Percentiles rank a stretch among this genome's conserved stretches.
phyloP scores from a whole-genome alignment of 2,329 filamentous ascomycete genomes.

The Apiospora kogelbergensis region DNA sequence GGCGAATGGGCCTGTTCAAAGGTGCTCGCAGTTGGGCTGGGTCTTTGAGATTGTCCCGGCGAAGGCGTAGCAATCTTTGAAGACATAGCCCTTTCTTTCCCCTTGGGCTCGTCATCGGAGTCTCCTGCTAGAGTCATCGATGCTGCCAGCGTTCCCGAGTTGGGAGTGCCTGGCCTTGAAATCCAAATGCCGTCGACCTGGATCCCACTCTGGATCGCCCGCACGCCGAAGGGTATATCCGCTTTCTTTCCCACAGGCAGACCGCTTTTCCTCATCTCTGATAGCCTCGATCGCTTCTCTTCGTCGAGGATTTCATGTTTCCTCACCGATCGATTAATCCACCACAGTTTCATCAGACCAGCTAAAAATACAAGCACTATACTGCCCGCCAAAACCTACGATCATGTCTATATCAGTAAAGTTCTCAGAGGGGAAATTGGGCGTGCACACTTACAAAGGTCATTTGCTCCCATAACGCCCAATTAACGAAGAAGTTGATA shows the following conservation, averaged over 20 bases:
- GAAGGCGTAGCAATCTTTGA: constrained; percentile 17
- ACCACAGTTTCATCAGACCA: constrained; percentile 68
- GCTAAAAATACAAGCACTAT: constrained; percentile 70
- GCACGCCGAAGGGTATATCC: constrained; percentile 81
- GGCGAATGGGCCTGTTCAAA: constrained; percentile 20
- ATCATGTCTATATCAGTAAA: constrained; percentile 25
- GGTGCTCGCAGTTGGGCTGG: constrained; percentile 23
- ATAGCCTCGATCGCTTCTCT: constrained; percentile 57
- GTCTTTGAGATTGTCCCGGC: constrained; percentile 20
- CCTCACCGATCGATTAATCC: constrained; percentile 53
- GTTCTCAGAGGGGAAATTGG: background rate
- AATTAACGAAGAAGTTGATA: constrained; percentile 61
- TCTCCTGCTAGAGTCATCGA: constrained; percentile 24
- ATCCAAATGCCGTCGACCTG: constrained; percentile 86
- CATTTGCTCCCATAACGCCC: constrained; percentile 88
- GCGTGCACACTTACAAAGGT: constrained; percentile 67
- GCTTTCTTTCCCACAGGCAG: constrained; percentile 44
- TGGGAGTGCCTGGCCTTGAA: constrained; percentile 49
- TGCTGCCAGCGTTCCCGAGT: constrained; percentile 22
- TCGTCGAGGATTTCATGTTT: constrained; percentile 66
- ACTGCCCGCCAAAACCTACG: constrained; percentile 68
- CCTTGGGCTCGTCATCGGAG: constrained; percentile 23
- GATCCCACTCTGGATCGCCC: constrained; percentile 79
- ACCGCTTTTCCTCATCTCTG: constrained; percentile 56
- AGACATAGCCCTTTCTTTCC: constrained; percentile 25